Conservation (phyloP, 176 grass and related monocot species). For the Bolboschoenus planiculmis region DNA sequence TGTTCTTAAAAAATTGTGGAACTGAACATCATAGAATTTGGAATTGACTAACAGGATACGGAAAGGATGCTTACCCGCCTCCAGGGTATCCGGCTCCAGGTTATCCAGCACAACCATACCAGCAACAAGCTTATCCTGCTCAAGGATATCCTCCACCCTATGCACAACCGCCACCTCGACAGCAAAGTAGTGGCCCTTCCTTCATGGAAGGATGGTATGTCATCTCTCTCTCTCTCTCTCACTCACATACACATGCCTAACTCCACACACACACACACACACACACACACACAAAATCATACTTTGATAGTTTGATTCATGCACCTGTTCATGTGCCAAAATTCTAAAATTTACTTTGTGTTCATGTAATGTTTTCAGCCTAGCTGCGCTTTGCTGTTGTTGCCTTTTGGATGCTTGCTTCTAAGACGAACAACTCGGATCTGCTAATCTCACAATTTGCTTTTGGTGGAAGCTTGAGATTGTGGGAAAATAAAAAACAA, state of each 20-base stretch:
- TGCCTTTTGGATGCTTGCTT: constrained; percentile 42
- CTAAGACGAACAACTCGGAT: constrained; percentile 1
- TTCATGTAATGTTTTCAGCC: constrained; percentile 15
- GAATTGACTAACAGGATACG: constrained; percentile 30
- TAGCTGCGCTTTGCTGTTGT: constrained; percentile 39
- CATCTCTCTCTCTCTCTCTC: neutral
- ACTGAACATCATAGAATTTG: neutral
- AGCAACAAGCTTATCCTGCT: constrained; percentile 21
- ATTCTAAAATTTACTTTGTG: neutral
- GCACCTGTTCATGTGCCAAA: neutral
- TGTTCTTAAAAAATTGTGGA: neutral
- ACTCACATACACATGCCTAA: neutral
- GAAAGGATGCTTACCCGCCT: constrained; percentile 33
- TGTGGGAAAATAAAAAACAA: neutral
- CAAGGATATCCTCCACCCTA: constrained; percentile 42
- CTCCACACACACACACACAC: neutral
- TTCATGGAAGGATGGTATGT: constrained; percentile 48
- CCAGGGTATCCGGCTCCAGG: constrained; percentile 29
- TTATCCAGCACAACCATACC: constrained; percentile 29
- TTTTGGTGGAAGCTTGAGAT: neutral
- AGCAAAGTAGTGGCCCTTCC: constrained; percentile 36
- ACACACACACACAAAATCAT: neutral
- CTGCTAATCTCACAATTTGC: neutral
- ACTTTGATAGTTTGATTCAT: neutral
- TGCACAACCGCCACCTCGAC: constrained; percentile 26